These are phyloP conservation scores for Moesziomyces sp. DNA, from an alignment of 1,284 basidiomycete genomes.

Conservation along the genomic window DNA sequence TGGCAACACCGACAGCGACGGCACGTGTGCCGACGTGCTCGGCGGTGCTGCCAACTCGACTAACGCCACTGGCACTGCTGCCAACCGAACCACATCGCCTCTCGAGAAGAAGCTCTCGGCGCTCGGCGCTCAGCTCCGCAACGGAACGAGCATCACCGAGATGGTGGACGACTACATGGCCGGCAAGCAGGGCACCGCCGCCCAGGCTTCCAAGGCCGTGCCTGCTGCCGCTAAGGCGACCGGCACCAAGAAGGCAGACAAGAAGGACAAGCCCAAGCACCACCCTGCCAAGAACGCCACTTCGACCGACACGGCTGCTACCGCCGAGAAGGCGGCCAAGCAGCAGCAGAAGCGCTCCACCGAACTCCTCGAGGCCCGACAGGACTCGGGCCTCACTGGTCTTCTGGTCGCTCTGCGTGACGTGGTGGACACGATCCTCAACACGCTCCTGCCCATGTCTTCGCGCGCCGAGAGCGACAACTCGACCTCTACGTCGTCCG, in stretches of 20 bases:
- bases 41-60: conserved; percentile 31
- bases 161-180: conserved; percentile 30
- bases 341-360: conserved; percentile 22
- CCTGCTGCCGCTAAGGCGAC: conserved; percentile 8
- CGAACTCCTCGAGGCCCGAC: conserved; percentile 29
- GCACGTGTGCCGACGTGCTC: conserved; percentile 28
- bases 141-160: conserved; percentile 42
- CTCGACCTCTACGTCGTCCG: conserved; percentile 11
- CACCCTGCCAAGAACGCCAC: conserved; percentile 14
- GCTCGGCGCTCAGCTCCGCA: conserved; percentile 28
- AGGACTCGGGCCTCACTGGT: conserved; percentile 45
- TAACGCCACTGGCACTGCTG: conserved; percentile 24
- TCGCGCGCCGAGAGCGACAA: conserved; percentile 28
- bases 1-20: conserved; percentile 40
- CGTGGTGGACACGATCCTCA: conserved; percentile 54
- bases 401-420: conserved; percentile 45
- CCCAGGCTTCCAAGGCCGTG: conserved; percentile 10
- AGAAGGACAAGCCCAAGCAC: conserved; percentile 28
- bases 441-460: conserved; percentile 53
- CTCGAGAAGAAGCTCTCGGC: conserved; percentile 32
- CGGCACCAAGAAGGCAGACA: conserved; percentile 20
- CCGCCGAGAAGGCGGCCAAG: background rate
- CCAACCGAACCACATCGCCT: conserved; percentile 13
- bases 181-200: background rate
- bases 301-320: conserved; percentile 3